Base-by-base conservation (phyloP, 2,329 filamentous ascomycete genomes). In the Chaetomium olivaceum region DNA sequence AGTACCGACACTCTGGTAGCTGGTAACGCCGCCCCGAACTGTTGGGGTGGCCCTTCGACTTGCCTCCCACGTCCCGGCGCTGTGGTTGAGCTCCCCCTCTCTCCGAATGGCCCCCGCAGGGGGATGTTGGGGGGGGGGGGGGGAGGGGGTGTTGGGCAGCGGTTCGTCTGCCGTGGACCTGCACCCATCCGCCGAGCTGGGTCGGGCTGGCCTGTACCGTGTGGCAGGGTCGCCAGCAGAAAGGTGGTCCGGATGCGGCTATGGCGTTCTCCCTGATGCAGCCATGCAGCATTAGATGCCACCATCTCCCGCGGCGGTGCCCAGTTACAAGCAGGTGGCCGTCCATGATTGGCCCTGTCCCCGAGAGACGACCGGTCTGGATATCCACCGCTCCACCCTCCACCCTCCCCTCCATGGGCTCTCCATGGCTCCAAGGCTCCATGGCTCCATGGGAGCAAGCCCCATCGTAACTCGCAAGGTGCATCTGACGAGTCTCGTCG, bases 381-480 rank as follows among this genome's bases (percentile, higher is more conserved):
- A 69, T 67, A 69, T 64, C 68, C 70, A 71, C 63, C 46, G 68
- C 66, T 69, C 67, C 69, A 71, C 64, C 51, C 64, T 43, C 50
- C 62, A 54, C 31, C 31, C 6, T 33, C 31, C 31, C 31, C 6
- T 33, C 31, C 29, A 31, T n/a, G n/a, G n/a, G n/a, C 27, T 29
- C 27, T 29, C 27, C 6, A 29, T 29, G 29, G n/a, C n/a, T n/a
- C n/a, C n/a, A n/a, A n/a, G 33, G 33, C 33, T 36, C 33, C 33
- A 36, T 43, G 36, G 36, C 31, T 33, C 31, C 31, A 36, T 31
- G 54, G 21, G 48, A 55, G 50, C 58, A 39, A 50, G 61, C 27
- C 58, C 58, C 64, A 31, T 23, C 21, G 56, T 29, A 57, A 55
- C 55, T 62, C 56, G 51, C 64, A 60, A 62, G 43, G 33, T 57